A percentile compares a stretch with the other conserved stretches of the same genome.
Evolutionary conservation across 2,329 filamentous ascomycete species (phyloP).

Genomic region (Sporothrix protearum): DNA sequence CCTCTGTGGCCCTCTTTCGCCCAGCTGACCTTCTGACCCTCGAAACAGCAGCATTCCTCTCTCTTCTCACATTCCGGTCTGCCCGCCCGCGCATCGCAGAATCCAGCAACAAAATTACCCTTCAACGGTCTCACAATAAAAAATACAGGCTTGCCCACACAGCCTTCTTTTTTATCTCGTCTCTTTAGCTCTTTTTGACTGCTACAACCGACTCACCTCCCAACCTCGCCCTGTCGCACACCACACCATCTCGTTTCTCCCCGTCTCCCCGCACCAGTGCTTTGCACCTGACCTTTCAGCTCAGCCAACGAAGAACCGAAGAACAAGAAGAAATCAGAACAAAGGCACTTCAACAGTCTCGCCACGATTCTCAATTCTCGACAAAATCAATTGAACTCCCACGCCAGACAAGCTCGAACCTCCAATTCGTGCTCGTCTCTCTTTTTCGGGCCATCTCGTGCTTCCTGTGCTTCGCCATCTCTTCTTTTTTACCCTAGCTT

Average conservation of each 20-base stretch:
- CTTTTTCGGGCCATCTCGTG: background rate
- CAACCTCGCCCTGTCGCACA: conserved; percentile 14
- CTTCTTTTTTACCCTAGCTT: background rate
- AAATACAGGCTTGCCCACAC: background rate
- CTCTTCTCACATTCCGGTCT: conserved; percentile 13
- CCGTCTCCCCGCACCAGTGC: conserved; percentile 12
- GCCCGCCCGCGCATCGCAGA: conserved; percentile 14
- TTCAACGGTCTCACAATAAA: background rate
- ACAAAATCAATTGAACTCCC: background rate
- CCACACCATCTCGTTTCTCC: conserved; percentile 4
- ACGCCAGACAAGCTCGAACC: background rate
- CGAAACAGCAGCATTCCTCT: conserved; percentile 16
- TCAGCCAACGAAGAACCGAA: conserved; percentile 11
- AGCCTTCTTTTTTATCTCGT: background rate
- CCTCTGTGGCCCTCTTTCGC: conserved; percentile 3
- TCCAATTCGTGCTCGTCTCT: background rate
- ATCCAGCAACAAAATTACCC: background rate
- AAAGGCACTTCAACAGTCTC: background rate
- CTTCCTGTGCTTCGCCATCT: background rate
- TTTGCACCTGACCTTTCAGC: conserved; percentile 17
- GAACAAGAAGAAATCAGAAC: background rate
- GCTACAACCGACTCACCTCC: conserved; percentile 18
- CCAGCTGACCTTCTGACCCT: conserved; percentile 21
- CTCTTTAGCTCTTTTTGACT: conserved; percentile 9
- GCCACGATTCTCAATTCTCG: background rate